Evolutionary conservation across 2,329 filamentous ascomycete genomes (phyloP), one percentile per base, ranked within the genome.

Genomic region (Coleophoma cylindrospora): DNA sequence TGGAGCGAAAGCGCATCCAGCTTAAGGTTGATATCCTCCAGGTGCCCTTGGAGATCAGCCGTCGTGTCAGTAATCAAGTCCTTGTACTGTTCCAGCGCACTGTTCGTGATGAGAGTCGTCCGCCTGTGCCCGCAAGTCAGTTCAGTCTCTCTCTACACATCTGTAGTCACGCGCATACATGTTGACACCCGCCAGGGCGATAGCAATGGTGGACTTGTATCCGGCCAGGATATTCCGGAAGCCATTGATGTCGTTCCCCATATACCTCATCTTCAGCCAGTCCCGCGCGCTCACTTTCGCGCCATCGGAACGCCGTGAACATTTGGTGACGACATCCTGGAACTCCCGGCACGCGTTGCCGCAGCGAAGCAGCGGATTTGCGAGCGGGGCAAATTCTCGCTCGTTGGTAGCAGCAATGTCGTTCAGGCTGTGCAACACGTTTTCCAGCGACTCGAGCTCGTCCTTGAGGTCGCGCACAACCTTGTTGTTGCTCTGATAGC

Each of bases 271-370:
- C 58, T 64, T 70, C 14, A 68, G 66, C 72, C 68, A 75, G 52
- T 72, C 71, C 22, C 68, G 66, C 53, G 74, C 72, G 56, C 68
- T 74, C 14, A 64, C 61, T 48, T 64, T 61, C 48, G 55, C 55
- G 38, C 54, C 61, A 34, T 52, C 59, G 40, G 69, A 73, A 46
- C 60, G 64, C 36, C 61, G 56, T 43, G 58, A 60, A 48, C 58
- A 70, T 61, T 66, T 65, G 17, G 56, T 33, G 36, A 75, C 57
- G 50, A 70, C 64, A 37, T 63, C 45, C 47, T 68, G 55, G 55
- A 75, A 74, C n/a, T 72, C 68, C 50, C 66, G 59, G 52, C 69
- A 76, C 36, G 70, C 66, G 50, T 69, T 66, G 43, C 67, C 65
- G 51, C 70, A 75, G 56, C 66, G 66, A 41, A 59, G 60, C 40